Evolutionary conservation across 2,329 filamentous ascomycete genomes (phyloP).

Genomic region (Botrytis medusae): DNA sequence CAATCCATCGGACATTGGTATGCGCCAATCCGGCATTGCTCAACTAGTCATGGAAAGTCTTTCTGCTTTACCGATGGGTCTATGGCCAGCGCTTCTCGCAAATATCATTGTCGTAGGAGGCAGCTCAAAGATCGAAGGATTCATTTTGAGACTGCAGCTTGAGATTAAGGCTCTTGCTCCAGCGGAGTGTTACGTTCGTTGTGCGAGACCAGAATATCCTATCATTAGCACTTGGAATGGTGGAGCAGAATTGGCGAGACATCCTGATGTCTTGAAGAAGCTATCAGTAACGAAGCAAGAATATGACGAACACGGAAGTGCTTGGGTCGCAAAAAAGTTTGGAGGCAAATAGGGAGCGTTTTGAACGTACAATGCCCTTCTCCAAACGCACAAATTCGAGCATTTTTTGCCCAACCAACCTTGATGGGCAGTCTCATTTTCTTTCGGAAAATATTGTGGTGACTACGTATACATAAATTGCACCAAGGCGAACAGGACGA

Average conservation of each 20-base stretch:
- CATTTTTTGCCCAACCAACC: neutral
- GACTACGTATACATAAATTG: neutral
- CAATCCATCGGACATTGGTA: conserved; percentile 78
- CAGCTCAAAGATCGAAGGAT: conserved; percentile 75
- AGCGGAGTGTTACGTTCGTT: conserved; percentile 74
- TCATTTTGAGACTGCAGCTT: conserved; percentile 73
- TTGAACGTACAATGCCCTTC: neutral
- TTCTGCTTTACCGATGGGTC: conserved; percentile 69
- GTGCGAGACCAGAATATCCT: conserved; percentile 69
- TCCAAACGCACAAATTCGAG: neutral
- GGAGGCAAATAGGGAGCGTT: conserved; percentile 40
- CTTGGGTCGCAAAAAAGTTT: conserved; percentile 74
- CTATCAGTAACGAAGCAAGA: conserved; percentile 82
- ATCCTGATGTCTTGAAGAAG: conserved; percentile 61
- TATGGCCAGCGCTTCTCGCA: conserved; percentile 80
- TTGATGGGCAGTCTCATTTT: neutral
- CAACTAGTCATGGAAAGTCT: conserved; percentile 82
- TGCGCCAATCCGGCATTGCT: conserved; percentile 78
- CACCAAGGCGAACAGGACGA: neutral
- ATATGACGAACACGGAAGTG: conserved; percentile 81
- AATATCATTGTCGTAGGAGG: conserved; percentile 91
- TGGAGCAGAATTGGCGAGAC: conserved; percentile 72
- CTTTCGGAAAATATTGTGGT: neutral
- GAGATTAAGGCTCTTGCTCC: conserved; percentile 72
- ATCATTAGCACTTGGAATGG: conserved; percentile 83